Base-by-base conservation (phyloP, 1,284 basidiomycete genomes). In the Ustilago crameri region DNA sequence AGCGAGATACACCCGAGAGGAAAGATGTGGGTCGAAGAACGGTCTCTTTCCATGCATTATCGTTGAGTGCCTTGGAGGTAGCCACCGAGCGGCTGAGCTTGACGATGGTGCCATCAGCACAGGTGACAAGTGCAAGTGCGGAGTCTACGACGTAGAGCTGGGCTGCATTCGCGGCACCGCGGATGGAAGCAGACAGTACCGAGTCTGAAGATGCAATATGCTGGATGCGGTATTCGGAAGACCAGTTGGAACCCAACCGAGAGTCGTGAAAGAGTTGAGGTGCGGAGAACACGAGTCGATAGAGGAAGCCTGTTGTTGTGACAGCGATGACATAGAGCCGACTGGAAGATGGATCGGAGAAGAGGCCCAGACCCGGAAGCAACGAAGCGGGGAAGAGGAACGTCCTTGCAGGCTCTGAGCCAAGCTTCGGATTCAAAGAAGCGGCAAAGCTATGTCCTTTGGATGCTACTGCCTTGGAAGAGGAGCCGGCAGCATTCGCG, bases 321-420 rank as follows among this genome's bases (percentile, higher is more conserved):
- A 75, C 62, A 18, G 66, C 75, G 23, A 78, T 47, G n/a, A 79
- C 46, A 49, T 73, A 61, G 9, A 79, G 57, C 30, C 55, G 43
- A 42, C 59, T 61, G 5, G 68, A 56, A 14, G 51, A 27, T 0
- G 52, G 56, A 42, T 79, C 78, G 22, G 65, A 60, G 26, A 65
- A 74, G 14, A 78, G 7, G 30, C 74, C 75, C 7, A 79, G 34
- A 35, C 65, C 51, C 3, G 74, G 65, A 1, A 79, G 51, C 43
- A 79, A 26, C 0, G 78, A 76, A 7, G 75, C 74, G 0, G 75
- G 75, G 27, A 79, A 78, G 46, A 68, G 64, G 51, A 79, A 76
- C 3, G 40, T 59, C 8, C 59, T 58, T 22, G 60, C 56, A n/a
- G 64, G 52, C 24, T 67, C 63, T 1, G 59, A 52, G 23, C 51